Base-by-base conservation (phyloP, 345 rosid genomes). In the Crucihimalaya himalaica region DNA sequence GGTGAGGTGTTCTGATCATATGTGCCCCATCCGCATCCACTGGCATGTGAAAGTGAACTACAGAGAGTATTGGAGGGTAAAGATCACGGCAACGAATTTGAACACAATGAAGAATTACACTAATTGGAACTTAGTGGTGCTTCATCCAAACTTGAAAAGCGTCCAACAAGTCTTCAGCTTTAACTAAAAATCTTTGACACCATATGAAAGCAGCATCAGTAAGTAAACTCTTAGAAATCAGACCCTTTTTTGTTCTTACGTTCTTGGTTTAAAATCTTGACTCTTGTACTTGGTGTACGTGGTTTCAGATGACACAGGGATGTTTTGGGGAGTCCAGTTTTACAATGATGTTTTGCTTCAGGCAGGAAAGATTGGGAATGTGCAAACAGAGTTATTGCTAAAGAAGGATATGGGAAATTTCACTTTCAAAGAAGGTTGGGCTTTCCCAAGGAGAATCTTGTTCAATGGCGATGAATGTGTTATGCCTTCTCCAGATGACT, bases 31-130 rank as follows among this genome's bases (percentile, higher is more conserved):
- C 20, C 64, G 78, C 37, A 83, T 91, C 11, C 98, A 91, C 67
- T 93, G 98, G 98, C 98, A 93, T 27, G 84, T 93, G n/a, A 93
- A 91, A 76, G 84, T 86, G 52, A 89, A 86, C 71, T 93, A 93
- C 77, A 86, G 48, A 66, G 79, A 84, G 52, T 91, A 86, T 21
- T 91, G 98, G 97, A 70, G 96, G 51, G 95, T 85, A 43, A 91
- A 91, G 73, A 81, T 89, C 56, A 89, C 94, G 4, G 75, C 89
- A 37, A 85, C 85, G 2, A 91, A 88, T 69, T 37, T 78, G 7
- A 88, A 94, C 70, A 68, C 81, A 25, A 74, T 87, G 68, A 85
- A 78, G 71, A 94, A 91, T 71, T 94, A 91, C 66, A 70, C 95
- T 0, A 59, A 76, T 18, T 94, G 98, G 97, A 94, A 82, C 82